Conservation (phyloP, 257 asterid species). For the Phtheirospermum japonicum region DNA sequence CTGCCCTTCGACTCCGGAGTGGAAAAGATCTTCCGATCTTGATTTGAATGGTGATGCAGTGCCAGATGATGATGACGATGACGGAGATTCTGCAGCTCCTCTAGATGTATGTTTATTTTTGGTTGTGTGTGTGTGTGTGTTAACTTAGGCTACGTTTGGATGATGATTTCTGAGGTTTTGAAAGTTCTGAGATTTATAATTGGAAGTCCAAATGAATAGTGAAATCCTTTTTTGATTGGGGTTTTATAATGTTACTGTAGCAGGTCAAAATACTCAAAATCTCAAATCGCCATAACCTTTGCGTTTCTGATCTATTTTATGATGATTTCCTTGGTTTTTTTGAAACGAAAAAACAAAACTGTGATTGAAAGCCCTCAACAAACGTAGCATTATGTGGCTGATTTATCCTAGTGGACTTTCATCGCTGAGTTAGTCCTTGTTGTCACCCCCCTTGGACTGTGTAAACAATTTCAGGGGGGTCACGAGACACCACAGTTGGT, state of each 20-base stretch:
- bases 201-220: no score
- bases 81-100: constrained; percentile 60
- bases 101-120: constrained; percentile 41
- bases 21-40: constrained; percentile 90
- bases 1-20: constrained; percentile 89
- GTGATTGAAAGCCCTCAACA: no score
- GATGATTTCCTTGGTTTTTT: no score
- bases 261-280: no score
- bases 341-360: no score
- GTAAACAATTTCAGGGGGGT: constrained; percentile 57
- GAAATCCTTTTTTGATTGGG: no score
- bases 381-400: no score
- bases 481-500: constrained; percentile 49
- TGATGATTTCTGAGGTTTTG: no score
- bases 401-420: not conserved
- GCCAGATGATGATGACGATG: constrained; percentile 95
- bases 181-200: no score
- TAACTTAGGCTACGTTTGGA: not conserved
- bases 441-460: constrained; percentile 7
- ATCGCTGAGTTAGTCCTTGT: constrained; percentile 5
- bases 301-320: no score
- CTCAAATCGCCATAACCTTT: no score
- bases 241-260: no score
- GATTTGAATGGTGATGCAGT: constrained; percentile 97
- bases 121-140: not conserved